Evolutionary conservation across 257 asterid genomes (phyloP), one percentile per base, ranked within the genome.

Genomic region (Solanum chiquidenum): DNA sequence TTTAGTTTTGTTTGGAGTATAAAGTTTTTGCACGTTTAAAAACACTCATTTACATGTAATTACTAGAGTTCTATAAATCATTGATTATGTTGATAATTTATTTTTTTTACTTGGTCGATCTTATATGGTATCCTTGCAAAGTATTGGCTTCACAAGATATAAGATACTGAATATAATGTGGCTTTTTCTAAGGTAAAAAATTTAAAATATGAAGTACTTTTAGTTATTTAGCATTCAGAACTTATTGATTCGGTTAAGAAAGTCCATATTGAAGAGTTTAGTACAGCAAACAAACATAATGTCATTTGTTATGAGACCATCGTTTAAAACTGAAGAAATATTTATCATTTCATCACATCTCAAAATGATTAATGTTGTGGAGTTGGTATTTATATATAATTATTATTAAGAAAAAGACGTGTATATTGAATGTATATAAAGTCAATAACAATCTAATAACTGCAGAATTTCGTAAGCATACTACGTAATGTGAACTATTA

Each of bases 241-340:
- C 0, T 58, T 10, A 58, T 3, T 60, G 29, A 60, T 3, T 12
- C 9, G 2, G 25, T 66, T 66, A 66, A 66, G 34, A 5, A n/a
- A 10, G 33, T 64, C 8, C 4, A 23, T 1, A 2, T 9, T 2
- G 12, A 25, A 62, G 3, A 62, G 71, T 23, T 23, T 62, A 10
- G 31, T 16, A 62, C 14, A 7, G 0, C 31, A 62, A n/a, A 62
- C 6, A n/a, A 23, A 9, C 1, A 9, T 23, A 55, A 20, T 1
- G 0, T 55, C 1, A 55, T 55, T 18, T 0, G 25, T 62, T 0
- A 3, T 6, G 18, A 68, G 34, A 29, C 7, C 0, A 2, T 7
- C 1, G 3, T 3, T 71, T 71, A 3, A 31, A 16, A 31, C 0
- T 4, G 2, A 4, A 34, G 3, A 8, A 33, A 33, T 0, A 8